phyloP scores from a whole-genome alignment of 345 rosid genomes.

The Eucalyptus leucophloia region DNA sequence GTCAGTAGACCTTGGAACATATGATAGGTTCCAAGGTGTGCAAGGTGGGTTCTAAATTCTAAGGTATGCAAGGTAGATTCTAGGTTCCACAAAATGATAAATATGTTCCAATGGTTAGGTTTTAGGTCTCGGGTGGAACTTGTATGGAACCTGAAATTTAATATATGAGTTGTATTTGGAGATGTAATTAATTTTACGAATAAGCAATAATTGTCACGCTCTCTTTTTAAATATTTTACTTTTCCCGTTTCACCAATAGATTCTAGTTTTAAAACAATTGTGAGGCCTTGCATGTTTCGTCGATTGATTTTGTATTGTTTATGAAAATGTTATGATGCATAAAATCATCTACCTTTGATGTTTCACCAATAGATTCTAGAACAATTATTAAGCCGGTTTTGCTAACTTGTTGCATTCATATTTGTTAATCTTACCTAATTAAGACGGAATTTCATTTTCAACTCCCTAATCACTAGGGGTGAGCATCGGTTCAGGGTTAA shows the following conservation, averaged over 20 bases:
- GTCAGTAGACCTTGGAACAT: too few species aligned
- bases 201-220: not conserved
- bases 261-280: too few species aligned
- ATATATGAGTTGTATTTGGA: not conserved
- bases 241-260: not conserved
- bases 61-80: too few species aligned
- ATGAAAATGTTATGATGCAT: not conserved
- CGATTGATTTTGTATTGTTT: not conserved
- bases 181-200: not conserved
- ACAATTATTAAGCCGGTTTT: not conserved
- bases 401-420: not conserved
- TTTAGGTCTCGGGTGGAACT: too few species aligned
- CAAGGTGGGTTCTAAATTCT: too few species aligned
- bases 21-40: too few species aligned
- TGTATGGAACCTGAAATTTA: too few species aligned
- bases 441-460: not conserved
- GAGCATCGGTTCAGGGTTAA: too few species aligned
- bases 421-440: not conserved
- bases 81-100: too few species aligned
- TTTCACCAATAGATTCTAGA: not conserved
- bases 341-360: not conserved
- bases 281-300: not conserved
- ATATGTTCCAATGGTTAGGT: too few species aligned
- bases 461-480: not conserved
- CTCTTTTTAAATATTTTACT: not conserved